Conservation (phyloP, 129 eudicot genomes). For the Flaveria bidentis region DNA sequence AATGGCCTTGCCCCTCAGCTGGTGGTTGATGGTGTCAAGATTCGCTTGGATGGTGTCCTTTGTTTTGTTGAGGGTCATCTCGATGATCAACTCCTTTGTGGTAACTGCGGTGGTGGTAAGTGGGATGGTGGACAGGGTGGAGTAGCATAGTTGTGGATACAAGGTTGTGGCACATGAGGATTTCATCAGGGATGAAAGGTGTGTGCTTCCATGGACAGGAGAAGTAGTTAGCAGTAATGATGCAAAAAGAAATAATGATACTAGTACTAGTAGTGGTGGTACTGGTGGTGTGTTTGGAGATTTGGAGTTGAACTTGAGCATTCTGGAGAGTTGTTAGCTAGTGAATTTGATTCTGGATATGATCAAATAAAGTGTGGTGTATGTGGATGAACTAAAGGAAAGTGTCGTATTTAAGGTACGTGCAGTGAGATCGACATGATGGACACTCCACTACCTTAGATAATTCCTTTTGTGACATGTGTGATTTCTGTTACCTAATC, state of each 20-base stretch:
- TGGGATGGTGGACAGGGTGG: background rate
- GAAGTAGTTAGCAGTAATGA: too few species aligned
- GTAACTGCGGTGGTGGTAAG: background rate
- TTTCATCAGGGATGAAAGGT: background rate
- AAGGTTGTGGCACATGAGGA: constrained; percentile 6
- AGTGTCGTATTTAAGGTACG: background rate
- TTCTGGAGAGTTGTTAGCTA: background rate
- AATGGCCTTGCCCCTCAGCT: background rate
- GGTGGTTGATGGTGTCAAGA: background rate
- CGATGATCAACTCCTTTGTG: constrained; percentile 2
- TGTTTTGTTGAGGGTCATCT: background rate
- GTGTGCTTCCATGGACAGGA: background rate
- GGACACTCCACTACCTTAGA: background rate
- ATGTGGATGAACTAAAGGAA: too few species aligned
- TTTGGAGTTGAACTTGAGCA: background rate
- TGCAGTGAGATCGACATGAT: background rate
- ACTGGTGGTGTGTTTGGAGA: too few species aligned
- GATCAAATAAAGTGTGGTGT: background rate
- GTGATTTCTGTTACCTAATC: too few species aligned
- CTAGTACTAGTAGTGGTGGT: too few species aligned
- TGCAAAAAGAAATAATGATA: background rate
- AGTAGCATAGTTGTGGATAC: constrained; percentile 4
- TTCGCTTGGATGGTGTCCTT: constrained; percentile 1
- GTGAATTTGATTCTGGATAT: background rate
- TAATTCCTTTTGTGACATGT: too few species aligned